Percentiles rank a stretch among this genome's conserved stretches.
Conservation (phyloP, 2,329 filamentous ascomycete genomes). For the Rhinocladiella mackenziei region DNA sequence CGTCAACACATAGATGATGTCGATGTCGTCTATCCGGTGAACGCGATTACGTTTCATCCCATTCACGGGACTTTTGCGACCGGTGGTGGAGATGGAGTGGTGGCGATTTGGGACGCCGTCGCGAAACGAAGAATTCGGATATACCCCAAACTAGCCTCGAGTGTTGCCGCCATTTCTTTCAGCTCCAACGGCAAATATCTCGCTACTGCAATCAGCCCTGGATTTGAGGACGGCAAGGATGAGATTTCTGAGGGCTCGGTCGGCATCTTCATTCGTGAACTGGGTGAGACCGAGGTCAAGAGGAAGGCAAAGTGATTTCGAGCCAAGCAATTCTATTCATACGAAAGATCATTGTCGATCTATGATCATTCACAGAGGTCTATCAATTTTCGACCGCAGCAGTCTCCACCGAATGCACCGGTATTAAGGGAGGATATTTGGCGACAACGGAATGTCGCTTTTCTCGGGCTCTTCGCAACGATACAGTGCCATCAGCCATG, state of each 20-base stretch:
- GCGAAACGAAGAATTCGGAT: conserved; percentile 85
- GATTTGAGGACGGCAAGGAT: conserved; percentile 82
- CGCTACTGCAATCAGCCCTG: conserved; percentile 76
- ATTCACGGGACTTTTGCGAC: conserved; percentile 79
- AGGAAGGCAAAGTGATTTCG: conserved; percentile 73
- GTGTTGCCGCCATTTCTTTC: conserved; percentile 73
- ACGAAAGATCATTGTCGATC: no score
- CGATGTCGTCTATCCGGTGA: conserved; percentile 87
- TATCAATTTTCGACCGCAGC: conserved; percentile 7
- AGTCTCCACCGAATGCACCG: conserved; percentile 13
- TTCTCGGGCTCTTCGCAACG: conserved; percentile 47
- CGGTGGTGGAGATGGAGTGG: conserved; percentile 83
- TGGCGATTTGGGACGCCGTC: conserved; percentile 89
- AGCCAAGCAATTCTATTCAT: conserved; percentile 5
- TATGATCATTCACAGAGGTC: no score
- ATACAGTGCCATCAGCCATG: conserved; percentile 69
- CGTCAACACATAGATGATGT: conserved; percentile 65
- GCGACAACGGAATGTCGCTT: conserved; percentile 27
- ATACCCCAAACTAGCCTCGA: conserved; percentile 78
- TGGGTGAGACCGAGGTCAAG: conserved; percentile 83
- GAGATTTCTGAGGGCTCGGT: conserved; percentile 67
- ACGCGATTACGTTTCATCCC: conserved; percentile 84
- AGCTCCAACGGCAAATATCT: conserved; percentile 71
- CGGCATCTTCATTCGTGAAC: conserved; percentile 74
- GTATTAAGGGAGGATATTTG: conserved; percentile 26